Percentiles rank a stretch among this genome's conserved stretches.
These are phyloP conservation scores for Talaromyces piceae DNA, from an alignment of 2,329 filamentous ascomycete species.

Conservation along the genomic window DNA sequence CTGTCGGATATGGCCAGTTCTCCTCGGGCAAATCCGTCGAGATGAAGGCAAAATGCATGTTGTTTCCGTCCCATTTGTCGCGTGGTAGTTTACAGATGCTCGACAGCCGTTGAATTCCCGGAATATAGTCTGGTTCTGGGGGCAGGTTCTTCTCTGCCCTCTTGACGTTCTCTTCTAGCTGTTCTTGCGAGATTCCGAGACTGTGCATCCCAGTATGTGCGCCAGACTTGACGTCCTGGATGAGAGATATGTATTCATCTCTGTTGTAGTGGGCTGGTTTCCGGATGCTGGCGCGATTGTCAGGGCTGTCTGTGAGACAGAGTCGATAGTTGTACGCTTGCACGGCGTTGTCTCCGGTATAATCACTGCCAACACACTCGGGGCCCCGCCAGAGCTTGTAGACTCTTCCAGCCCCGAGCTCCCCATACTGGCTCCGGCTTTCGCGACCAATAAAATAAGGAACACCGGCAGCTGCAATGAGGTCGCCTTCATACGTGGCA, in stretches of 20 bases:
- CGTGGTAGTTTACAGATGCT: neutral
- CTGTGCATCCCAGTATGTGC: neutral
- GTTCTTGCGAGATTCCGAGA: neutral
- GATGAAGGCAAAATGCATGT: conserved; percentile 1
- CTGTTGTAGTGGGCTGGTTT: neutral
- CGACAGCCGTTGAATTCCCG: neutral
- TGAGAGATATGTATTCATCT: conserved; percentile 1
- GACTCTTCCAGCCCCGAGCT: neutral
- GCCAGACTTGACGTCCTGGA: neutral
- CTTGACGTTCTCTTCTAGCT: neutral
- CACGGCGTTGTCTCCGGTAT: neutral
- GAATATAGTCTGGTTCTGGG: neutral
- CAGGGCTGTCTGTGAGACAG: neutral
- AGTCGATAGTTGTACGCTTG: conserved; percentile 2
- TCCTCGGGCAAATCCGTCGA: neutral
- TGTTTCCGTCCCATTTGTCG: neutral
- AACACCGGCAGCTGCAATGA: neutral
- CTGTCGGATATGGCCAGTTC: conserved; percentile 1
- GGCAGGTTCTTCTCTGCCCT: neutral
- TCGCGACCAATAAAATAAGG: neutral
- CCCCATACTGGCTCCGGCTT: neutral
- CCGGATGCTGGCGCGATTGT: neutral
- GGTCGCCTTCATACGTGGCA: neutral
- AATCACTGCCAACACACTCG: neutral
- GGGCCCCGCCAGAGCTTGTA: neutral